Evolutionary conservation across 169 alveolate genomes (phyloP).

Genomic region (Cryptosporidium sp.): DNA sequence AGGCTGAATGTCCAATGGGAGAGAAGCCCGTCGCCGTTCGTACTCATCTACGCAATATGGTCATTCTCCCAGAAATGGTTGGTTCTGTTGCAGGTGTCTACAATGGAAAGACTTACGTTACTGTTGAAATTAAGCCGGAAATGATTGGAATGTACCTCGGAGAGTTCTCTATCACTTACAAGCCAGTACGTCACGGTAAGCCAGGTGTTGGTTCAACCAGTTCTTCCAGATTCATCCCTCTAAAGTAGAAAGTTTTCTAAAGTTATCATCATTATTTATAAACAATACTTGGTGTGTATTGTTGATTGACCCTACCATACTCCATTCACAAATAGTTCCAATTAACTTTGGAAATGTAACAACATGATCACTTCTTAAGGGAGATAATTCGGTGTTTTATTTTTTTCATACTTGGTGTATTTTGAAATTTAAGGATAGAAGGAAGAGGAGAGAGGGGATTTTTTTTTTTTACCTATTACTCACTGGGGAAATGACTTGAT

Average conservation of each 20-base stretch:
- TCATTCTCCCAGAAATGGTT: constrained; percentile 96
- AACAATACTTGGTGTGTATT: background rate
- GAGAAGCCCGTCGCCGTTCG: constrained; percentile 98
- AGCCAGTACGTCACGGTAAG: constrained; percentile 98
- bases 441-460: background rate
- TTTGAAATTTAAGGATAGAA: background rate
- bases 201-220: constrained; percentile 98
- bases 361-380: background rate
- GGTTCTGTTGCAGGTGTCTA: constrained; percentile 98
- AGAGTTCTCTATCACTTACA: constrained; percentile 98
- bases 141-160: constrained; percentile 99
- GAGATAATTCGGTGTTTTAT: background rate
- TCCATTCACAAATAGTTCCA: background rate
- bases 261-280: background rate
- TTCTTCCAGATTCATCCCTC: constrained; percentile 94
- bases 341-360: background rate
- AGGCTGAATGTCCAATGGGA: constrained; percentile 91
- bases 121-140: constrained; percentile 98
- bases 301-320: background rate
- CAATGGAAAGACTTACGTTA: constrained; percentile 96
- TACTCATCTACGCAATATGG: constrained; percentile 92
- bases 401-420: background rate
- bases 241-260: constrained; percentile 82
- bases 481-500: background rate
- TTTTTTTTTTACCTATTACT: too few species aligned